Evolutionary conservation across 164 flowering plant genomes (phyloP), one percentile per base, ranked within the genome.

Genomic region (Sedum album): DNA sequence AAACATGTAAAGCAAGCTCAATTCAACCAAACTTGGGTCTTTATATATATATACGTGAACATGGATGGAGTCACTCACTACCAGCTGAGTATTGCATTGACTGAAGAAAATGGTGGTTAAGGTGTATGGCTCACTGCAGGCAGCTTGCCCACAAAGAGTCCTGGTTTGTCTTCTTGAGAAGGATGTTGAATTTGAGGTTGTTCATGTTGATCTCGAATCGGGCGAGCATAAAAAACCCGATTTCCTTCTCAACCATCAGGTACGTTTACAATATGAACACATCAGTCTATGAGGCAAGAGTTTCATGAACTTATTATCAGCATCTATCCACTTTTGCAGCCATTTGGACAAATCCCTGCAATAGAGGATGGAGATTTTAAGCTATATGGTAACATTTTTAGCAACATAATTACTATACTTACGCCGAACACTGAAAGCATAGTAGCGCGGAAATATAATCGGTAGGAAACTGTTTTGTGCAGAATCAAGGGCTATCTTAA

Each of bases 401-500:
- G n/a, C n/a, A n/a, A 35, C 7, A 35, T 35, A 7, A 35, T 3
- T 35, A 3, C 7, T 7, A 7, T 35, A 35, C 38, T 35, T 35
- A 35, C 7, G n/a, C n/a, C n/a, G n/a, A 35, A 35, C 7, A 7
- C 4, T 33, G 4, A 35, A 31, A 21, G 35, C 15, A 60, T 1
- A 60, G 38, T 35, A 35, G 38, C 3, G 38, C 7, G 7, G 7
- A 35, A 4, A 30, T 6, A 61, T 30, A n/a, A 20, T 5, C 5
- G 23, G 4, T n/a, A 23, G 10, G 38, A n/a, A 2, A 31, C 23
- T 49, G 23, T 25, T 36, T 2, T 44, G 8, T 49, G 1, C 76
- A 87, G 92, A 90, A 64, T 90, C 96, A 0, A 82, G 95, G 76
- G 95, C 97, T 26, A 88, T 91, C 42, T 71, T 85, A 64, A 83